phyloP scores from a whole-genome alignment of 208 protist species.

The Trypanosoma congolense region DNA sequence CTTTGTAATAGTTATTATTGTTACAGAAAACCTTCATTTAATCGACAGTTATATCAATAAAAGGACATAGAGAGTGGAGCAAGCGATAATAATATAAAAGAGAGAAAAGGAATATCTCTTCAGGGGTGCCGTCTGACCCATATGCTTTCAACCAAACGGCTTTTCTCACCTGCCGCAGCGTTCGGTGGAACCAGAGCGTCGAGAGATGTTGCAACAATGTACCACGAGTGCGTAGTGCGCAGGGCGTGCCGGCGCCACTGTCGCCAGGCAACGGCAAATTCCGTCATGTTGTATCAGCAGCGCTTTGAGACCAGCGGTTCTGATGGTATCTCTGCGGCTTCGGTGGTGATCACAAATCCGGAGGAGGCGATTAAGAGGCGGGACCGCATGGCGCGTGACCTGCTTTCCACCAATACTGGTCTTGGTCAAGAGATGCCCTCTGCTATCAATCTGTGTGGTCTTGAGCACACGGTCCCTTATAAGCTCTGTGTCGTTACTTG shows the following conservation, averaged over 20 bases:
- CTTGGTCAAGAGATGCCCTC: constrained; percentile 20
- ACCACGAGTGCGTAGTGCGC: no score
- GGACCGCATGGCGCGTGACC: constrained; percentile 49
- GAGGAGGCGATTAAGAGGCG: constrained; percentile 49
- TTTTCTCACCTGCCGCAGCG: no score
- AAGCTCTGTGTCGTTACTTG: constrained; percentile 28
- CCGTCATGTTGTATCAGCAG: background rate
- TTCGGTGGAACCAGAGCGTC: no score
- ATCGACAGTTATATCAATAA: no score
- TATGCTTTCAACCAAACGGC: constrained; percentile 9
- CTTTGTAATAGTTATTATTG: no score
- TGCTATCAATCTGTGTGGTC: constrained; percentile 34
- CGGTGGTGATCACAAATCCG: constrained; percentile 52
- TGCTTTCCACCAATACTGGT: constrained; percentile 51
- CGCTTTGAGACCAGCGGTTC: constrained; percentile 10
- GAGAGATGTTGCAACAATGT: no score
- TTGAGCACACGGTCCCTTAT: constrained; percentile 76
- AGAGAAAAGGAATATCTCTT: background rate
- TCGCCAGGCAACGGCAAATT: background rate
- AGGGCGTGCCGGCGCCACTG: no score
- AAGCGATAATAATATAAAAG: background rate
- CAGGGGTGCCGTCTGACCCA: no score
- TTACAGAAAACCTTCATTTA: no score
- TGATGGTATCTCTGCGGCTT: constrained; percentile 45
- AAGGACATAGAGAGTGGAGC: constrained; percentile 1